A percentile compares a stretch with the other conserved stretches of the same genome.
Conservation (phyloP, 2,329 filamentous ascomycete species). For the Aspergillus fructus region DNA sequence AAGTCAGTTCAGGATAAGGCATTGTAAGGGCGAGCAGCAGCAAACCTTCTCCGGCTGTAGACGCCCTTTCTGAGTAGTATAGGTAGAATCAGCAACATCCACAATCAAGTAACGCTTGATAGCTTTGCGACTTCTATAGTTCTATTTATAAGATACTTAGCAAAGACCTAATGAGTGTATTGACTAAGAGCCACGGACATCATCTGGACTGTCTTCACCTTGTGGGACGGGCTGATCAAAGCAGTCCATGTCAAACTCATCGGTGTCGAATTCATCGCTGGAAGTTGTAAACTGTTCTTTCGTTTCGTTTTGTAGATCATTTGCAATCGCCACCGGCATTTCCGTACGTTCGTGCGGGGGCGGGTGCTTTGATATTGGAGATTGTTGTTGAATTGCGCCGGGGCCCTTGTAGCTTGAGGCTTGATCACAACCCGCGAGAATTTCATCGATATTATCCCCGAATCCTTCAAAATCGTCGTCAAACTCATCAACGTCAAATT, state of each 20-base stretch:
- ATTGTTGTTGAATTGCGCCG: slow-evolving; percentile 12
- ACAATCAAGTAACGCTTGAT: slow-evolving; percentile 87
- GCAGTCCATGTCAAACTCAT: slow-evolving; percentile 60
- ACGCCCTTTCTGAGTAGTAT: slow-evolving; percentile 62
- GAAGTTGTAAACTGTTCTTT: slow-evolving; percentile 41
- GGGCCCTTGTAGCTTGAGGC: slow-evolving; percentile 24
- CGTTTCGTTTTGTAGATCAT: slow-evolving; percentile 5
- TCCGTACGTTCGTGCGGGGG: slow-evolving; percentile 3
- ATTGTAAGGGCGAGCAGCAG: background rate
- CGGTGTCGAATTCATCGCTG: slow-evolving; percentile 72
- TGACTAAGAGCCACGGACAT: slow-evolving; percentile 54
- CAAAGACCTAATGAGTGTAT: slow-evolving; percentile 38
- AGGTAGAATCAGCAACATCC: slow-evolving; percentile 68
- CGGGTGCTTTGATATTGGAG: slow-evolving; percentile 19
- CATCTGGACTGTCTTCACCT: slow-evolving; percentile 70
- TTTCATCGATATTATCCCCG: slow-evolving; percentile 58
- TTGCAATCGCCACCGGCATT: background rate
- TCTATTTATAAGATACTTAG: slow-evolving; percentile 69
- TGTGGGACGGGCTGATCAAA: slow-evolving; percentile 61
- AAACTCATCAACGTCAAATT: slow-evolving; percentile 57
- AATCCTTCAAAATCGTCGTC: slow-evolving; percentile 66
- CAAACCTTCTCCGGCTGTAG: slow-evolving; percentile 69
- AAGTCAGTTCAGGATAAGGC: slow-evolving; percentile 19
- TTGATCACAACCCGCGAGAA: slow-evolving; percentile 56
- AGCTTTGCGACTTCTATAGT: slow-evolving; percentile 62